phyloP scores from a whole-genome alignment of 805 yeast species.

The Nakazawaea ishiwadae region DNA sequence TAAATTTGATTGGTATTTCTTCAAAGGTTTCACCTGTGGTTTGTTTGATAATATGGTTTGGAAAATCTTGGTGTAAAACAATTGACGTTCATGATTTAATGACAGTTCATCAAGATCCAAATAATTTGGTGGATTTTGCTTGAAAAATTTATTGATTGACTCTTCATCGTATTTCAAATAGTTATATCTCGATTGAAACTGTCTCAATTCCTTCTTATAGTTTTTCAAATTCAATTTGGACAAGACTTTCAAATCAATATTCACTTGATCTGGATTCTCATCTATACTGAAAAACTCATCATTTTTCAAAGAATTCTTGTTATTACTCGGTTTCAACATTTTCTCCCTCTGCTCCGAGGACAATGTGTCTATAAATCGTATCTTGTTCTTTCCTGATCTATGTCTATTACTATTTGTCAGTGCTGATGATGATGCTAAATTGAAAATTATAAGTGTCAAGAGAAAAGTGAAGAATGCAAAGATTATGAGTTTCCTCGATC shows the following conservation, averaged over 20 bases:
- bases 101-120: background rate
- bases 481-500: background rate
- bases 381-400: too few species aligned
- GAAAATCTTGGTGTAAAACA: slow-evolving; percentile 19
- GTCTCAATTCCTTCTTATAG: slow-evolving; percentile 8
- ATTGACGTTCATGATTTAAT: slow-evolving; percentile 10
- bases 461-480: background rate
- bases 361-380: slow-evolving; percentile 12
- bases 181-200: slow-evolving; percentile 5
- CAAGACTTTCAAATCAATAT: slow-evolving; percentile 6
- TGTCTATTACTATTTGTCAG: too few species aligned
- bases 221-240: slow-evolving; percentile 3
- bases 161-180: slow-evolving; percentile 10
- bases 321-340: slow-evolving; percentile 2
- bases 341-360: slow-evolving; percentile 1
- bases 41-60: slow-evolving; percentile 17
- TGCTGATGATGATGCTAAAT: background rate
- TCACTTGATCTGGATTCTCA: slow-evolving; percentile 8
- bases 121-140: slow-evolving; percentile 8
- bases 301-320: background rate
- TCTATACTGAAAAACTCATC: slow-evolving; percentile 9
- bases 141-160: slow-evolving; percentile 4
- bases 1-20: slow-evolving; percentile 5
- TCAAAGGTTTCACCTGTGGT: slow-evolving; percentile 16
- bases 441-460: background rate